A percentile compares a stretch with the other conserved stretches of the same genome.
Evolutionary conservation across 2,329 filamentous ascomycete genomes (phyloP).

Genomic region (Neurospora crassa): DNA sequence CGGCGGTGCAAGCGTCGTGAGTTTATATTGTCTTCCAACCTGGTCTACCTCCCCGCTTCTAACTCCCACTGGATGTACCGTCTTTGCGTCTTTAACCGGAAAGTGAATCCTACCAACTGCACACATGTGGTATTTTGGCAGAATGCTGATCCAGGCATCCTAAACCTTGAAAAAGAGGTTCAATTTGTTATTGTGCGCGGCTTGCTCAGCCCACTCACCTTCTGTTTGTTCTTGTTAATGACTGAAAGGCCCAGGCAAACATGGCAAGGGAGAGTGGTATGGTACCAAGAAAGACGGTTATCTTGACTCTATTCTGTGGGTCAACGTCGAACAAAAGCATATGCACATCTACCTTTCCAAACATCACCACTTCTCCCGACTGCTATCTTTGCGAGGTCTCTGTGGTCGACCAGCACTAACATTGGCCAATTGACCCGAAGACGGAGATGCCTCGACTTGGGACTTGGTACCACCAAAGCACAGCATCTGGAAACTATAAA

Average conservation of each 20-base stretch:
- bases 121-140: slow-evolving; percentile 18
- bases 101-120: slow-evolving; percentile 11
- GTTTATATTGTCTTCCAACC: neutral
- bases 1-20: neutral
- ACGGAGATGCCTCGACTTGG: neutral
- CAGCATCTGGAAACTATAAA: neutral
- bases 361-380: neutral
- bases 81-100: slow-evolving; percentile 15
- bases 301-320: neutral
- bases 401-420: neutral
- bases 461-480: neutral
- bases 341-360: neutral
- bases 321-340: neutral
- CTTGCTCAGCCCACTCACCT: neutral
- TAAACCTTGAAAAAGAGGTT: slow-evolving; percentile 5
- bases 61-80: neutral
- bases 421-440: neutral
- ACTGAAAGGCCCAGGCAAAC: slow-evolving; percentile 5
- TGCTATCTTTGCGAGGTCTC: neutral
- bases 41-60: neutral
- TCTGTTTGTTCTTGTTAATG: neutral
- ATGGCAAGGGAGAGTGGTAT: neutral
- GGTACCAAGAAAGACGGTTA: neutral
- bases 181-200: slow-evolving; percentile 1
- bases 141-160: slow-evolving; percentile 19